These are phyloP conservation scores for Penicillium sp. DNA, from an alignment of 2,329 filamentous ascomycete genomes.

Conservation along the genomic window DNA sequence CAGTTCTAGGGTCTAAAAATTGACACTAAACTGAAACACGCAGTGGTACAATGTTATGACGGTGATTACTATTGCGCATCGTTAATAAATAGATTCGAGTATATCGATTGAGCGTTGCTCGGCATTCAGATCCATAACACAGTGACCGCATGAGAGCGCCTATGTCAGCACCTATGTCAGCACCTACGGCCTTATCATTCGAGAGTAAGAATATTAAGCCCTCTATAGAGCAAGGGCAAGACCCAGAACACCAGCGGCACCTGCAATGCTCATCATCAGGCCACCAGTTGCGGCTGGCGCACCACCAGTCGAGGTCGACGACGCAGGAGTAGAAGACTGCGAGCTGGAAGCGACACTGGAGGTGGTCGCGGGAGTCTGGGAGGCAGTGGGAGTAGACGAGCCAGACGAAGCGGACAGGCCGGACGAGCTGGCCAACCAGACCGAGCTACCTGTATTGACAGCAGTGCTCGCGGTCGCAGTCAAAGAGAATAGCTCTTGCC, in stretches of 20 bases:
- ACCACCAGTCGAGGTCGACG: conserved; percentile 21
- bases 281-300: conserved; percentile 24
- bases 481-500: conserved; percentile 2
- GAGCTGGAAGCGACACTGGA: conserved; percentile 5
- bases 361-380: conserved; percentile 2
- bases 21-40: no score
- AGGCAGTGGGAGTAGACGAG: background rate
- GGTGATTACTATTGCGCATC: no score
- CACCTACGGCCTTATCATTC: no score
- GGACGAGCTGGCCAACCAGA: background rate
- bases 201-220: background rate
- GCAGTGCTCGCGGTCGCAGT: background rate
- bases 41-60: no score
- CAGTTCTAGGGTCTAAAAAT: no score
- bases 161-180: no score
- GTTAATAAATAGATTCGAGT: no score
- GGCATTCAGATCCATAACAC: no score
- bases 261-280: conserved; percentile 23
- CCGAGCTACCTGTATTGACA: no score
- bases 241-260: conserved; percentile 26
- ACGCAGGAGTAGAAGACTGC: conserved; percentile 4
- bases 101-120: no score
- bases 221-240: conserved; percentile 27
- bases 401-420: background rate
- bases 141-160: no score